These are phyloP conservation scores for Penicillium frequentans DNA, from an alignment of 2,329 filamentous ascomycete genomes.

Conservation along the genomic window DNA sequence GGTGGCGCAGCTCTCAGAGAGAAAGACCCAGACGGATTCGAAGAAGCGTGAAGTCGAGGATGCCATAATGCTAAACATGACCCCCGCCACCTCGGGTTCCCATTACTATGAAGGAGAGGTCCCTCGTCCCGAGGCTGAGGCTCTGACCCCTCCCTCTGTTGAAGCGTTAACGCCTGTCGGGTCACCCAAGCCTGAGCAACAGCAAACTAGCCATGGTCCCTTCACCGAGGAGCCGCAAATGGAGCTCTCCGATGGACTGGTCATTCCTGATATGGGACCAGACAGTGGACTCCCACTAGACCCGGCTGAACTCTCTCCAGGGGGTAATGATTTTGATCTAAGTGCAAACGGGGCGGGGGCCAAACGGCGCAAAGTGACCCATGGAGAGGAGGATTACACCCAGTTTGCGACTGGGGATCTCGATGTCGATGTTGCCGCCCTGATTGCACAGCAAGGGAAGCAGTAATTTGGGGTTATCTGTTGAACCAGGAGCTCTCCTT, in stretches of 20 bases:
- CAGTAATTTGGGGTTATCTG: not conserved
- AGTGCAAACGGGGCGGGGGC: conserved; percentile 33
- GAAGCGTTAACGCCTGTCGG: conserved; percentile 56
- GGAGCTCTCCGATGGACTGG: conserved; percentile 13
- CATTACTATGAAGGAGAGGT: conserved; percentile 35
- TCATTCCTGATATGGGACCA: conserved; percentile 20
- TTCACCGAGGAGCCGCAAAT: conserved; percentile 18
- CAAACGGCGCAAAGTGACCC: conserved; percentile 52
- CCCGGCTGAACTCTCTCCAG: conserved; percentile 17
- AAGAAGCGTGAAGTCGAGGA: conserved; percentile 90
- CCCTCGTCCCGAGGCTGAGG: conserved; percentile 76
- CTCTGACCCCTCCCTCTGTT: conserved; percentile 75
- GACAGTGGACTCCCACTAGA: conserved; percentile 18
- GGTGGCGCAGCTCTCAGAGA: conserved; percentile 62
- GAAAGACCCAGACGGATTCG: conserved; percentile 70
- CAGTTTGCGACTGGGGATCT: conserved; percentile 56
- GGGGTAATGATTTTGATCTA: conserved; percentile 24
- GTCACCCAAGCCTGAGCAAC: conserved; percentile 42
- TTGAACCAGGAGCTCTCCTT: not conserved
- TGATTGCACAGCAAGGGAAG: conserved; percentile 52
- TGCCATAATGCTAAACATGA: conserved; percentile 75
- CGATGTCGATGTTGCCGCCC: conserved; percentile 61
- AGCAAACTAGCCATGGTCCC: conserved; percentile 32
- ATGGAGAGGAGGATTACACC: conserved; percentile 44
- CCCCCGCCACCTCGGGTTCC: conserved; percentile 59